Evolutionary conservation across 805 yeast genomes (phyloP), one percentile per base, ranked within the genome.

Genomic region (Ogataea henricii): DNA sequence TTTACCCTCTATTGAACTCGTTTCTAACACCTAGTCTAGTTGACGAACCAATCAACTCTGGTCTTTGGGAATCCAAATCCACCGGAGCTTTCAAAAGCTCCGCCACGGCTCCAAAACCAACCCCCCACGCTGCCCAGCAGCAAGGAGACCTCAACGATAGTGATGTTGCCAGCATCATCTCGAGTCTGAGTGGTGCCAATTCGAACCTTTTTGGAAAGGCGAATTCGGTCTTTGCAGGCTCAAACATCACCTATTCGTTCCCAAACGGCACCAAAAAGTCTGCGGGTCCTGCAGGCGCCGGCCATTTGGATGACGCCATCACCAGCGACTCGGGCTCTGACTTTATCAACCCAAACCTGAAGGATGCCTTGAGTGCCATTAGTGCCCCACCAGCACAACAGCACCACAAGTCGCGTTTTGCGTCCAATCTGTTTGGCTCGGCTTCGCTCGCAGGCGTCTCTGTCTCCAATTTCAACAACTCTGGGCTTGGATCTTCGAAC

Each of bases 401-500:
- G n/a, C 57, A 55, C 32, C 56, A 58, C 20, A 57, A 60, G 25
- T 57, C 67, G 3, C 62, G 76, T 47, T 59, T 66, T 34, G 66
- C 68, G 35, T 42, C 69, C 12, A 73, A 70, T 48, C 36, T 70
- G 36, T 77, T 82, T 55, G 84, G 82, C 2, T 73, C 87, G 7
- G 85, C 86, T 7, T 79, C 86, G 2, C 78, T 83, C 30, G 74
- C 81, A 45, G 69, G 67, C 10, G 77, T 76, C 1, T 74, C 73
- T 23, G 65, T 57, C 47, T 43, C 67, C 58, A 48, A 53, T 59
- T 50, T 65, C 27, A 58, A 59, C 30, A 18, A 54, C 26, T 34
- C 63, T 3, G 45, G 52, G 21, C 44, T 60, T 33, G 67, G 67
- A 2, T 55, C 68, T 6, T 68, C 73, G 16, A 70, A 78, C 41